Percentiles rank a stretch among this genome's conserved stretches.
Evolutionary conservation across 768 basidiomycete genomes (phyloP).

Genomic region (Saitozyma podzolica): DNA sequence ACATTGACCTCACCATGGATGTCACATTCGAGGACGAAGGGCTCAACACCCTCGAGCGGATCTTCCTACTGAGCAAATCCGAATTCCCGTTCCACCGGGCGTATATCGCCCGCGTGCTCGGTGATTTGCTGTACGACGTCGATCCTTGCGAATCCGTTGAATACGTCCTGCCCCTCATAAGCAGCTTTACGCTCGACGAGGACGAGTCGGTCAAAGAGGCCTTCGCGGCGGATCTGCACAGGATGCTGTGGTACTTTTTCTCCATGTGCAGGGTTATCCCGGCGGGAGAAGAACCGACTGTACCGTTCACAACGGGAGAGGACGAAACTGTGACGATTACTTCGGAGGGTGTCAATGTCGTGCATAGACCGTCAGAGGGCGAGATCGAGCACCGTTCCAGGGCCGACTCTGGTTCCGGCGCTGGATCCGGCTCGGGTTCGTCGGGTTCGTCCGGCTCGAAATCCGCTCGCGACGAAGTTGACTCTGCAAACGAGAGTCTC

Average conservation of each 20-base stretch:
- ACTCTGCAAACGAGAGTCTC: too few species aligned
- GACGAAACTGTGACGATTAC: constrained; percentile 31
- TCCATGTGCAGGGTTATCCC: constrained; percentile 62
- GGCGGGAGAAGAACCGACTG: constrained; percentile 19
- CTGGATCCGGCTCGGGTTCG: not conserved
- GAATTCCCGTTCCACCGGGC: constrained; percentile 66
- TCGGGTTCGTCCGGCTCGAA: not conserved
- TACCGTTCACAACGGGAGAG: not conserved
- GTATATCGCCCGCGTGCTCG: constrained; percentile 81
- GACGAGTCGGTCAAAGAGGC: constrained; percentile 88
- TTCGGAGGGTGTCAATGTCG: constrained; percentile 43
- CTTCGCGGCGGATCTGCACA: constrained; percentile 73
- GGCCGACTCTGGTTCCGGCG: not conserved
- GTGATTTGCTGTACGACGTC: constrained; percentile 71
- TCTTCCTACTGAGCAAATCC: constrained; percentile 84
- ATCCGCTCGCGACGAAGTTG: not conserved
- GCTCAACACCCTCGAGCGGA: constrained; percentile 81
- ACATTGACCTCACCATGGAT: constrained; percentile 43
- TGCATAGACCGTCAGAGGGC: constrained; percentile 32
- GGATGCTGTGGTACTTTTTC: constrained; percentile 92
- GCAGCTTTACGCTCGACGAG: constrained; percentile 78
- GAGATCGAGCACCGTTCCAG: constrained; percentile 14
- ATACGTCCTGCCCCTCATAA: constrained; percentile 89
- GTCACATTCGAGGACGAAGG: constrained; percentile 71
- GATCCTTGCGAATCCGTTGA: constrained; percentile 84